Base-by-base conservation (phyloP, 169 alveolate species). In the Sarcocystis neurona region DNA sequence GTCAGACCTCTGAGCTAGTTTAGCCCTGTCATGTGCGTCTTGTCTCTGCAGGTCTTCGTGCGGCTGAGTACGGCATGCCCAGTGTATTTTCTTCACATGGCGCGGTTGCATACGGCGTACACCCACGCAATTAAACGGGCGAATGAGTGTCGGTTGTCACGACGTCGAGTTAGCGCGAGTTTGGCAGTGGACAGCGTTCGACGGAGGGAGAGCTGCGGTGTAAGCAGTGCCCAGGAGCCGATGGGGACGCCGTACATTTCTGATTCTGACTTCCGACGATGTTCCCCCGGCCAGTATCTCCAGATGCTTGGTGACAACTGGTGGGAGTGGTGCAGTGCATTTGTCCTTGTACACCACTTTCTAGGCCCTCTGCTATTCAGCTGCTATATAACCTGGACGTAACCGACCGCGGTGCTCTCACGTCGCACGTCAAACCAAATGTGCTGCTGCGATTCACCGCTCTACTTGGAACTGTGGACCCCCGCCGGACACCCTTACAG, bases 31-130 rank as follows among this genome's bases (percentile, higher is more conserved):
- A 0, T 72, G 39, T 72, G 82, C 20, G 20, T 15, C n/a, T 32
- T 63, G 3, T 63, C 32, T 63, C 4, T 72, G 0, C 53, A 72
- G 82, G 82, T 72, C 4, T 72, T 72, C 32, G 56, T 72, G 15
- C 82, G 82, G 15, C 82, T 72, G 34, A 72, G 82, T 39, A 72
- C 82, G 39, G 82, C 82, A 1, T 72, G 32, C 3, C 82, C 82
- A 4, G 27, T 72, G 5, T 39, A 39, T 6, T 72, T 72, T 20
- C 53, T 72, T 23, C 15, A 72, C 56, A 72, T 72, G 56, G 82
- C 82, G 1, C 82, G 82, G 10, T 23, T 72, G 10, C 82, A 72
- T 32, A 53, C 34, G 5, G 53, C 82, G 6, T 72, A 72, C 82
- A 72, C 30, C n/a, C n/a, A n/a, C n/a, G n/a, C n/a, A n/a, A n/a